These are phyloP conservation scores for Tolypocladium endophyticum DNA, from an alignment of 2,329 filamentous ascomycete genomes.

Conservation along the genomic window DNA sequence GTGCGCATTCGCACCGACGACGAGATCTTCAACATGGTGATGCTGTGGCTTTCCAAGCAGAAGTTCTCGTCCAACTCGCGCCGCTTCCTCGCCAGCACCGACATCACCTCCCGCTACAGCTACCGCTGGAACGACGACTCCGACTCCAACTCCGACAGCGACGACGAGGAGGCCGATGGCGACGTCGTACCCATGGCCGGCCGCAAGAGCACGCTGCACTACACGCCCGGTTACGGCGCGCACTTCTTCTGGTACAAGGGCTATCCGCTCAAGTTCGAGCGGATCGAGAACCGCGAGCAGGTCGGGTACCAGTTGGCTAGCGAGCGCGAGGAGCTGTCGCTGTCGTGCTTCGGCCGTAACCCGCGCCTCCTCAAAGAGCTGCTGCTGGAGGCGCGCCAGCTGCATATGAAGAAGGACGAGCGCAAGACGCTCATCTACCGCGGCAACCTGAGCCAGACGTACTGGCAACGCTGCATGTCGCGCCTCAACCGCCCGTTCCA, in stretches of 20 bases:
- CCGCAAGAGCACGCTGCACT: constrained; percentile 40
- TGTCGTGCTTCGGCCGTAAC: constrained; percentile 52
- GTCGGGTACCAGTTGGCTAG: constrained; percentile 28
- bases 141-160: constrained; percentile 27
- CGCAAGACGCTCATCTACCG: constrained; percentile 57
- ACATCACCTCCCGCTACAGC: constrained; percentile 41
- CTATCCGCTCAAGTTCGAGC: constrained; percentile 45
- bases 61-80: constrained; percentile 48
- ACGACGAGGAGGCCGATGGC: constrained; percentile 18
- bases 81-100: constrained; percentile 55
- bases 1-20: constrained; percentile 59
- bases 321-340: constrained; percentile 46
- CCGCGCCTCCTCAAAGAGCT: constrained; percentile 51
- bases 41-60: constrained; percentile 58
- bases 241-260: constrained; percentile 61
- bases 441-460: constrained; percentile 36
- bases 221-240: constrained; percentile 56
- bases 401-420: constrained; percentile 47
- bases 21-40: constrained; percentile 62
- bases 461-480: constrained; percentile 53
- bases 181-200: constrained; percentile 12
- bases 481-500: constrained; percentile 50
- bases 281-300: constrained; percentile 36
- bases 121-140: constrained; percentile 37
- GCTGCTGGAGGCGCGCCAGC: constrained; percentile 44